phyloP scores from a whole-genome alignment of 306 rosid genomes.

The Prosopis cineraria region DNA sequence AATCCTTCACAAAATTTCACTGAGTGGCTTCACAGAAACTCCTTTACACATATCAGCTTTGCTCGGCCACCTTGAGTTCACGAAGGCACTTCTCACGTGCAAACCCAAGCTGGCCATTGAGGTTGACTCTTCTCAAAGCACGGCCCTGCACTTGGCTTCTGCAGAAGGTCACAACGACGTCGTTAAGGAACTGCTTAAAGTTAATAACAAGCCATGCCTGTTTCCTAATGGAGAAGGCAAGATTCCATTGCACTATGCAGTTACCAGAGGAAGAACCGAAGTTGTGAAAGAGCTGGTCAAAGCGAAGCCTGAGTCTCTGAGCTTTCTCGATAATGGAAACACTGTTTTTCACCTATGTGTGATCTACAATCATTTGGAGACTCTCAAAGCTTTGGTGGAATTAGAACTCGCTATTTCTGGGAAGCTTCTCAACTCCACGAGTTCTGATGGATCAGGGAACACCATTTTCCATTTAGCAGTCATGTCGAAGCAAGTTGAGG shows the following conservation, averaged over 20 bases:
- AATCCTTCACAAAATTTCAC: not conserved
- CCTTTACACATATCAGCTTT: not conserved
- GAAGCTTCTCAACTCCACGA: not conserved
- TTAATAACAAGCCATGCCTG: not conserved
- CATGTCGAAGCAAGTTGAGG: not conserved
- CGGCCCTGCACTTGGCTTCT: not conserved
- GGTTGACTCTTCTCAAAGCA: not conserved
- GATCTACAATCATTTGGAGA: not conserved
- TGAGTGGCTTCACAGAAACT: not conserved
- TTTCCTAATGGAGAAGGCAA: not conserved
- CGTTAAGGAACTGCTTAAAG: not conserved
- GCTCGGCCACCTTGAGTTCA: not conserved
- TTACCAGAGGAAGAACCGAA: not conserved
- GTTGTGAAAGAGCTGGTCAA: not conserved
- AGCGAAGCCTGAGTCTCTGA: not conserved
- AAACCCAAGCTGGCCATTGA: not conserved
- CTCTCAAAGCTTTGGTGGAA: not conserved
- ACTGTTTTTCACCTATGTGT: not conserved
- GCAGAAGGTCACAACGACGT: not conserved
- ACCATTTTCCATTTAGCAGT: not conserved
- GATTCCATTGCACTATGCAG: slow-evolving; percentile 2
- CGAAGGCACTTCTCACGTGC: not conserved
- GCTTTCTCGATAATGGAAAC: not conserved
- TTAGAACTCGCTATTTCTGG: not conserved
- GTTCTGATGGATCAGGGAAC: not conserved